A percentile compares a stretch with the other conserved stretches of the same genome.
Evolutionary conservation across 2,329 filamentous ascomycete genomes (phyloP).

Genomic region (Nannizziopsis arthrosporioides): DNA sequence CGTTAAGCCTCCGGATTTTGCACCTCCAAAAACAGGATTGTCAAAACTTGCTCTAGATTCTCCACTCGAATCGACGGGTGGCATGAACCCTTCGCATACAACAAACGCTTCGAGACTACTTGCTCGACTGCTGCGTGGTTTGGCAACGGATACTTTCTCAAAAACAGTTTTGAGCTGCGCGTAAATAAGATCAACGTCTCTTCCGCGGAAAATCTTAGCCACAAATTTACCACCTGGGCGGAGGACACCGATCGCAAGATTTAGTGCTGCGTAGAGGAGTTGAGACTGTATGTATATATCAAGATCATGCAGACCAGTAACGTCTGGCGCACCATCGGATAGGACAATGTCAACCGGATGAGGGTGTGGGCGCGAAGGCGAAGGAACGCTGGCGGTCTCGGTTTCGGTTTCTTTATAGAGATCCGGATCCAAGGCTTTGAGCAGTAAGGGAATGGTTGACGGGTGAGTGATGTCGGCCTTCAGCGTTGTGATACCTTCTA

Average conservation of each 20-base stretch:
- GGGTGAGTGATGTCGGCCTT: constrained; percentile 96
- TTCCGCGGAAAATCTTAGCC: constrained; percentile 90
- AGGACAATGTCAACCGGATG: constrained; percentile 86
- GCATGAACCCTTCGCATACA: constrained; percentile 82
- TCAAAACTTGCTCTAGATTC: constrained; percentile 22
- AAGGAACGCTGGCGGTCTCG: constrained; percentile 22
- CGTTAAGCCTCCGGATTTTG: constrained; percentile 24
- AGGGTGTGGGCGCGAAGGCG: constrained; percentile 40
- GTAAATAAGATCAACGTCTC: constrained; percentile 91
- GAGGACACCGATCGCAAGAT: constrained; percentile 83
- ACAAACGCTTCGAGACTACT: constrained; percentile 96
- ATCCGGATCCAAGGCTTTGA: constrained; percentile 69
- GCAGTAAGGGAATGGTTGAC: constrained; percentile 78
- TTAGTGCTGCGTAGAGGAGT: constrained; percentile 84
- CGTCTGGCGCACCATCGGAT: constrained; percentile 89
- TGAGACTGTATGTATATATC: constrained; percentile 98
- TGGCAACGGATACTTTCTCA: constrained; percentile 74
- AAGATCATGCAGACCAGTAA: constrained; percentile 90
- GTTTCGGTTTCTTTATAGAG: constrained; percentile 41
- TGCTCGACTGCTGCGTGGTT: constrained; percentile 85
- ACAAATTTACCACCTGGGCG: constrained; percentile 92
- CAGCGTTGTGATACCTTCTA: constrained; percentile 83
- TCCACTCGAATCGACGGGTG: constrained; percentile 15
- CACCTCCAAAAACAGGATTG: constrained; percentile 32
- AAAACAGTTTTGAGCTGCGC: constrained; percentile 91